Base-by-base conservation (phyloP, 371 early-diverging fungal species). In the Capillidium rhysosporum region DNA sequence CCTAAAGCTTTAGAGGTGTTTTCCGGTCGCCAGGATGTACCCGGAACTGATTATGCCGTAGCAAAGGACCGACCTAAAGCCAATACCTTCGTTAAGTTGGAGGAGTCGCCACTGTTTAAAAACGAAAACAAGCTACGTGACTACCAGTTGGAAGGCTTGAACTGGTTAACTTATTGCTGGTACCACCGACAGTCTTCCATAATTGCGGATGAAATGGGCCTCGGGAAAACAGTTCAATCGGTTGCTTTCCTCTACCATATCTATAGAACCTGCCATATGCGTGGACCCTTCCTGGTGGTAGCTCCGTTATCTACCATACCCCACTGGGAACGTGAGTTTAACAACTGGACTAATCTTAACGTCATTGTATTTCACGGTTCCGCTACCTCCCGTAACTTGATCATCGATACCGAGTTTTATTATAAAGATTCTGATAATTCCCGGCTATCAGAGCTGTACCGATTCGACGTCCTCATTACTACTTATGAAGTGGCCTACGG, bases 401-500 rank as follows among this genome's bases (percentile, higher is more conserved):
- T 48, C 26, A 28, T 48, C 26, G 25, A 39, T 14, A 30, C 44
- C 24, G 46, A 14, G n/a, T 28, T 38, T 45, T 29, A 59, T 40
- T 49, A n/a, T 34, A 53, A 52, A 21, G 61, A 72, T 46, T 57
- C 72, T 18, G 62, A 69, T 44, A 61, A 39, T 52, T 61, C 38
- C 54, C 57, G 51, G 38, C 23, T 46, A 56, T 88, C 95, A 8
- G 49, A 48, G 18, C 28, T 25, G 21, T 48, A 49, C 80, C 78
- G 16, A 38, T 95, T 89, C 67, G 95, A 95, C 61, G 78, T 96
- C 29, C 86, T 92, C 68, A 84, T 99, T 39, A 98, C 99, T 1
- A 94, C 98, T 0, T 98, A 96, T 61, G 99, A 99, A 65, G 94
- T 92, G 66, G 92, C 91, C 60, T 71, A 98, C 55, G 67, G 84